Base-by-base conservation (phyloP, 768 basidiomycete species). In the Dioszegia hungarica region DNA sequence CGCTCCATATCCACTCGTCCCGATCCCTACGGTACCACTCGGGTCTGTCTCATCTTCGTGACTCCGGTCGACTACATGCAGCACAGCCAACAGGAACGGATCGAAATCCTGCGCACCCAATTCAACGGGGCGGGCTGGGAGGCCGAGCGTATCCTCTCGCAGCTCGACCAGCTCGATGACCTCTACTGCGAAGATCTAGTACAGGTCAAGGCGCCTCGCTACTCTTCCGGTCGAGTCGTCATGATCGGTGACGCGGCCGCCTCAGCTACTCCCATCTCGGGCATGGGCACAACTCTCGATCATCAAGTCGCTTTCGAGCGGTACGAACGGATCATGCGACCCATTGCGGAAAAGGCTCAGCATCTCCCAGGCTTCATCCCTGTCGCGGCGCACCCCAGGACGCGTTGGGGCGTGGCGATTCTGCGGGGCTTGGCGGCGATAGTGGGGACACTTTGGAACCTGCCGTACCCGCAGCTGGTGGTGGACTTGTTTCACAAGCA, bases 241-340 rank as follows among this genome's bases (percentile, higher is more conserved):
- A 46, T 62, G 43, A 15, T 70, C 17, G 73, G 73, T 3, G 68
- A 74, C 43, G 61, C 70, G 0, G 73, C 61, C 1, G 63, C 54
- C 49, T 57, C 54, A 25, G 62, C 70, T 3, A 52, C 68, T 5
- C 65, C 68, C 0, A 27, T 67, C 27, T 62, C 63, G 9, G 72
- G 72, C n/a, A 60, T 57, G 51, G 72, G 72, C 1, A 70, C 72
- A 8, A 54, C 63, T 1, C 48, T 63, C 22, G 61, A 66, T 17
- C 33, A 72, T 20, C 12, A 50, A 0, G 72, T 72, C 29, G 70
- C 60, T 15, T 60, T 60, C 14, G 70, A 38, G 49, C 11, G 25
- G 49, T 50, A 50, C 20, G 49, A 50, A 20, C 3, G 11, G 4
- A 50, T 5, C 25, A 37, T 50, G 49, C 19, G 49, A 28, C 33